Base-by-base conservation (phyloP, 129 eudicot genomes). In the Helianthus tuberosus region DNA sequence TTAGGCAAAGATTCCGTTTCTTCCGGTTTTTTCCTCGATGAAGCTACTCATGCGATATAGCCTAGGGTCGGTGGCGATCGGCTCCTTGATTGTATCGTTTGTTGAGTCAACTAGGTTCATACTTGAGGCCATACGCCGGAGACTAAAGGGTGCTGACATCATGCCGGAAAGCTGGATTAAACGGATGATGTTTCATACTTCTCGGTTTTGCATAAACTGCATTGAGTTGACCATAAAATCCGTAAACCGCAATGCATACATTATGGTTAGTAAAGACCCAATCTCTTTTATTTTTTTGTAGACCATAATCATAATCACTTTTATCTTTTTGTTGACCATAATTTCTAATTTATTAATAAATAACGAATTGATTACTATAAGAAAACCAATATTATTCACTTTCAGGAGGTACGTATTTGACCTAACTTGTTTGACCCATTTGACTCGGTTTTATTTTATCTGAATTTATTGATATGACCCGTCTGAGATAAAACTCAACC, bases 21-120 rank as follows among this genome's bases (percentile, higher is more conserved):
- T 93, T 80, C 96, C 98, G 1, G 98, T 89, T 58, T 88, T 93
- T 68, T 80, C 92, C 32, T 93, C 98, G 8, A 93, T 93, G 98
- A 93, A 88, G 85, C 87, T 96, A 76, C 96, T 93, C 44, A 72
- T 49, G 59, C 87, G 96, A 17, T 93, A 93, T 67, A 83, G 85
- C 66, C 83, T 90, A 7, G 98, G 98, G 36, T 90, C 98, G 10
- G 86, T 93, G 64, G 96, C 96, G 58, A 55, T 93, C 74, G 96
- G 96, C 27, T 93, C 96, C 68, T 77, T 93, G 39, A 77, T 93
- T 38, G 92, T 93, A 43, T 89, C 98, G 10, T 81, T 86, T 70
- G 80, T 85, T 50, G 96, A 91, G 88, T 93, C 98, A 29, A 82
- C 85, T 61, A 86, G 87, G 36, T 90, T 86, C 73, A 84, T 93